Evolutionary conservation across 192 early-diverging fungal species (phyloP), one percentile per base, ranked within the genome.

Genomic region (Backusella mclennaniae): DNA sequence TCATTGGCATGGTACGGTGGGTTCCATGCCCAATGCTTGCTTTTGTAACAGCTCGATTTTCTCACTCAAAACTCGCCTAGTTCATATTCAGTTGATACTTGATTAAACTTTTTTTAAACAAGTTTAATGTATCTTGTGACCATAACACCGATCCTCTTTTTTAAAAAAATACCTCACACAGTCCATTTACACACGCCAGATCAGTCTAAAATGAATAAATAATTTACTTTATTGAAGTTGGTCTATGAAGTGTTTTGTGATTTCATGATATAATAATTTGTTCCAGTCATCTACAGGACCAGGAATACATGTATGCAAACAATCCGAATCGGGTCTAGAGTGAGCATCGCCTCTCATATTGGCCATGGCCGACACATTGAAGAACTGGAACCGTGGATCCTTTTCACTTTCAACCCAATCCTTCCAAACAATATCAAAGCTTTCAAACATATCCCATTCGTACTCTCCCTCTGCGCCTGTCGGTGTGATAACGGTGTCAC

Each of bases 241-340:
- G 9, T 59, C 56, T 59, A 59, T 59, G 23, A 59, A 59, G n/a
- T 12, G 7, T 53, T 66, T 70, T 21, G 76, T 38, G 12, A 82
- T 78, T 72, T 82, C 80, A 68, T 78, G 76, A 66, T 67, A 75
- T 35, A 82, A 52, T 21, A 78, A 63, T 44, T 78, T 68, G 42
- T 82, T 82, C 80, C 80, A 82, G 26, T 76, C 73, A 42, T 82
- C 80, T 31, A 82, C 77, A 38, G 80, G 80, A 11, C 80, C 79
- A 21, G 79, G 79, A 44, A 80, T 39, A 76, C 79, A 80, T n/a
- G 70, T 80, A 56, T 82, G 80, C 35, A 82, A 70, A 35, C 80
- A 82, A 42, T 82, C 80, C 0, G 38, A 41, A 33, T 82, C 73
- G n/a, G 80, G 80, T 21, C 68, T 35, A 35, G 76, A 72, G 35